These are phyloP conservation scores for Cinnamomum chago DNA, from an alignment of 164 flowering plant species.

Conservation along the genomic window DNA sequence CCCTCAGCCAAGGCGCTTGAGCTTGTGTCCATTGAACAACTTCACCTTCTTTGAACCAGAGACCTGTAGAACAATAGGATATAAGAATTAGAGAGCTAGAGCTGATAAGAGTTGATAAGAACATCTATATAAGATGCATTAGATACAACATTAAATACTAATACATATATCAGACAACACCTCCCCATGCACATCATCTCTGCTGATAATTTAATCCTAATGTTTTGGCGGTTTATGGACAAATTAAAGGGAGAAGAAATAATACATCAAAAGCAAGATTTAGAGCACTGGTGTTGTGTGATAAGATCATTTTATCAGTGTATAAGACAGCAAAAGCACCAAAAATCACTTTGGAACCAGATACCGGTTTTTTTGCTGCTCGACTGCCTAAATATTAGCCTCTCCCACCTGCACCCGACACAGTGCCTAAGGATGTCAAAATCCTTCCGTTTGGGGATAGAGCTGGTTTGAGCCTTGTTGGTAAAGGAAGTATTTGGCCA, in stretches of 20 bases:
- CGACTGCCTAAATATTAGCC: no score
- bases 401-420: no score
- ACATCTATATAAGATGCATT: background rate
- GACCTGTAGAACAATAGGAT: conserved; percentile 38
- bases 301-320: no score
- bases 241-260: background rate
- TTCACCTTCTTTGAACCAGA: conserved; percentile 96
- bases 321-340: no score
- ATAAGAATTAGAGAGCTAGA: background rate
- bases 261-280: no score
- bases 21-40: conserved; percentile 71
- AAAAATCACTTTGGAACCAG: no score
- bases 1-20: conserved; percentile 71
- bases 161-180: background rate
- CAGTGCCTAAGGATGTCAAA: no score
- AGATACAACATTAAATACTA: background rate
- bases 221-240: background rate
- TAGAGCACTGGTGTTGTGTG: no score
- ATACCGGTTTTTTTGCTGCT: no score
- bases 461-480: no score
- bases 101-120: background rate
- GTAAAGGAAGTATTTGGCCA: no score
- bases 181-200: background rate
- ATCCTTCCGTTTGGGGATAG: no score
- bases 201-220: background rate